These are phyloP conservation scores for Sporisorium scitamineum DNA, from an alignment of 1,284 basidiomycete species.

Conservation along the genomic window DNA sequence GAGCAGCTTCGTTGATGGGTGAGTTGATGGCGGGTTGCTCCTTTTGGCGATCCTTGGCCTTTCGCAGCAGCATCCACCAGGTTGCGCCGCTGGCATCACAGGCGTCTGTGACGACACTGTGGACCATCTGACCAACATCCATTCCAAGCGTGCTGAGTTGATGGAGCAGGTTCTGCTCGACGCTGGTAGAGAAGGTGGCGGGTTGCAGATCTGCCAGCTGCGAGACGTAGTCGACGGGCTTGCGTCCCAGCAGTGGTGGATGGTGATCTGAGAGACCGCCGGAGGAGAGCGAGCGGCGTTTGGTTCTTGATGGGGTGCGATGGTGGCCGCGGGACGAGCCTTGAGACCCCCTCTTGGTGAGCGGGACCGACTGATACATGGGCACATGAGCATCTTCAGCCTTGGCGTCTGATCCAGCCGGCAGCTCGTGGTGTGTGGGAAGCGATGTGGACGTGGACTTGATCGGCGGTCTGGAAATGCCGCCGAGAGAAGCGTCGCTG, in stretches of 20 bases:
- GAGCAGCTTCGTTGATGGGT: neutral
- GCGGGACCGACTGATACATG: slow-evolving; percentile 33
- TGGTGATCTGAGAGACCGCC: slow-evolving; percentile 65
- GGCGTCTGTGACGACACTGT: slow-evolving; percentile 89
- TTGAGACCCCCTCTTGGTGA: slow-evolving; percentile 48
- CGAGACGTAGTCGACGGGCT: slow-evolving; percentile 75
- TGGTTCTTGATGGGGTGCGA: slow-evolving; percentile 92
- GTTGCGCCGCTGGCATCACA: slow-evolving; percentile 90
- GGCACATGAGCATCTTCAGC: slow-evolving; percentile 20
- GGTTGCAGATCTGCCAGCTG: slow-evolving; percentile 79
- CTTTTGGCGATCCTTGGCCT: slow-evolving; percentile 74
- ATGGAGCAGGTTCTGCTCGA: slow-evolving; percentile 84
- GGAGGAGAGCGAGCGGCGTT: slow-evolving; percentile 83
- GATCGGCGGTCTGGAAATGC: slow-evolving; percentile 16
- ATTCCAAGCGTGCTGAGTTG: slow-evolving; percentile 82
- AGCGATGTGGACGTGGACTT: slow-evolving; percentile 40
- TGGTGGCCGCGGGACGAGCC: slow-evolving; percentile 70
- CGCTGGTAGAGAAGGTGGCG: slow-evolving; percentile 81
- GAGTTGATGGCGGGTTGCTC: slow-evolving; percentile 10
- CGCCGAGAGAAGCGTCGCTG: slow-evolving; percentile 47
- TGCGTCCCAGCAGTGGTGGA: slow-evolving; percentile 43
- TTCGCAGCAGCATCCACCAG: slow-evolving; percentile 95
- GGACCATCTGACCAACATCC: slow-evolving; percentile 92
- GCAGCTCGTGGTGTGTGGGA: slow-evolving; percentile 57
- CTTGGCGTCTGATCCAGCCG: slow-evolving; percentile 13